Percentiles rank a stretch among this genome's conserved stretches.
Evolutionary conservation across 176 grass and related monocot genomes (phyloP).

Genomic region (Calamus simplicifolius): DNA sequence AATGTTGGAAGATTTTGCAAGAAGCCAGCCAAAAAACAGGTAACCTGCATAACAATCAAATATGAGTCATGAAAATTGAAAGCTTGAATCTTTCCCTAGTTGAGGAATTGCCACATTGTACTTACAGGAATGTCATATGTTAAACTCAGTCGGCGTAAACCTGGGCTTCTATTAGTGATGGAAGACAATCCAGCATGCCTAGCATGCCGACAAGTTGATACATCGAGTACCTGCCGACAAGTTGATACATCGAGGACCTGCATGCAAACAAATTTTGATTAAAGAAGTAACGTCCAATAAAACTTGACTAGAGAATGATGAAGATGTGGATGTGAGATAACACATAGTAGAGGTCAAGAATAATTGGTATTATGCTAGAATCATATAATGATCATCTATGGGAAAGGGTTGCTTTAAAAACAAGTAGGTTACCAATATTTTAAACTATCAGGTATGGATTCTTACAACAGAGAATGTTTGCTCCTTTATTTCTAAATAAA

Average conservation of each 20-base stretch:
- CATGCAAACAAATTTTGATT: constrained; percentile 2
- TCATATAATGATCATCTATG: too few species aligned
- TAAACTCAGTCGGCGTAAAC: constrained; percentile 46
- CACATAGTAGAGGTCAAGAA: too few species aligned
- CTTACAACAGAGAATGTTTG: too few species aligned
- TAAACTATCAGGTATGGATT: too few species aligned
- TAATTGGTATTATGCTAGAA: too few species aligned
- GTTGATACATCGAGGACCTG: constrained; percentile 76
- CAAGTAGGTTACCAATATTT: neutral
- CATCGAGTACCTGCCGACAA: constrained; percentile 47
- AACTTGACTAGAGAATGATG: too few species aligned
- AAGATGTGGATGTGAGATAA: too few species aligned
- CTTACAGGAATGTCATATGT: constrained; percentile 68
- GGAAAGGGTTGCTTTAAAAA: too few species aligned
- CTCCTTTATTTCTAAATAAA: too few species aligned
- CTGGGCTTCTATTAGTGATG: constrained; percentile 29
- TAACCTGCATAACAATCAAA: constrained; percentile 40
- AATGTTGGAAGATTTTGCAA: constrained; percentile 37
- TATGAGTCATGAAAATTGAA: neutral
- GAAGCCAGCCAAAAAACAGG: constrained; percentile 11
- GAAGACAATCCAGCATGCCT: constrained; percentile 44
- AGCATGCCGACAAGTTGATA: constrained; percentile 49
- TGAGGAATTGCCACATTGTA: constrained; percentile 10
- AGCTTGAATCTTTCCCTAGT: neutral
- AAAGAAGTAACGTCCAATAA: too few species aligned